Conservation (phyloP, 129 eudicot genomes). For the Flaveria linearis region DNA sequence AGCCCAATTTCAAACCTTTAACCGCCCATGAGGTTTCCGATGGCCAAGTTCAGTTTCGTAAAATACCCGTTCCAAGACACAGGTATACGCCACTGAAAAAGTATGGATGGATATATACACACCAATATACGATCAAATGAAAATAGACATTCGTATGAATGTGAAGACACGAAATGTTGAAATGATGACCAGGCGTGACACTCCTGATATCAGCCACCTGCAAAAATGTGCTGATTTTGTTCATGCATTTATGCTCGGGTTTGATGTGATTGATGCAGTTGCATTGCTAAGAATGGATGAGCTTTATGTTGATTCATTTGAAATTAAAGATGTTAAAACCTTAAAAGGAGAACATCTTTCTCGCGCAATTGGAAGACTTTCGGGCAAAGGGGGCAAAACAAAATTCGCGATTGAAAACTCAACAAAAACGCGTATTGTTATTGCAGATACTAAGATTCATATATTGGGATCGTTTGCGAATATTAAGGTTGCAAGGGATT, state of each 20-base stretch:
- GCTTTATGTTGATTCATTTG: constrained; percentile 76
- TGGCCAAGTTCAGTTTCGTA: constrained; percentile 70
- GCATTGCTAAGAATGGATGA: constrained; percentile 70
- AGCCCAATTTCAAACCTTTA: constrained; percentile 53
- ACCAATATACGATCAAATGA: constrained; percentile 68
- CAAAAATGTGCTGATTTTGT: constrained; percentile 82
- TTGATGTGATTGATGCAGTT: constrained; percentile 64
- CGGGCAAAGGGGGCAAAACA: constrained; percentile 78
- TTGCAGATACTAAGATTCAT: constrained; percentile 75
- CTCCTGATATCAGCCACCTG: constrained; percentile 74
- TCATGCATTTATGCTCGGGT: constrained; percentile 80
- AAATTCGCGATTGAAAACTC: constrained; percentile 75
- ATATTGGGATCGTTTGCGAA: constrained; percentile 71
- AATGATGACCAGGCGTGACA: constrained; percentile 63
- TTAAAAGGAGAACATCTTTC: constrained; percentile 67
- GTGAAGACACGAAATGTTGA: constrained; percentile 67
- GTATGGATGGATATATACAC: constrained; percentile 80
- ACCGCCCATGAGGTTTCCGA: constrained; percentile 57
- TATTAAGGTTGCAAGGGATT: constrained; percentile 72
- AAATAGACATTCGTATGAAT: constrained; percentile 75
- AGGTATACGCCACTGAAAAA: constrained; percentile 68
- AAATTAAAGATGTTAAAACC: constrained; percentile 78
- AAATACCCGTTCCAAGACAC: constrained; percentile 62
- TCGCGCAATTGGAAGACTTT: constrained; percentile 70
- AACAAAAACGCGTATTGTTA: constrained; percentile 74